These are phyloP conservation scores for Annulohypoxylon truncatum DNA, from an alignment of 2,329 filamentous ascomycete genomes.

Conservation along the genomic window DNA sequence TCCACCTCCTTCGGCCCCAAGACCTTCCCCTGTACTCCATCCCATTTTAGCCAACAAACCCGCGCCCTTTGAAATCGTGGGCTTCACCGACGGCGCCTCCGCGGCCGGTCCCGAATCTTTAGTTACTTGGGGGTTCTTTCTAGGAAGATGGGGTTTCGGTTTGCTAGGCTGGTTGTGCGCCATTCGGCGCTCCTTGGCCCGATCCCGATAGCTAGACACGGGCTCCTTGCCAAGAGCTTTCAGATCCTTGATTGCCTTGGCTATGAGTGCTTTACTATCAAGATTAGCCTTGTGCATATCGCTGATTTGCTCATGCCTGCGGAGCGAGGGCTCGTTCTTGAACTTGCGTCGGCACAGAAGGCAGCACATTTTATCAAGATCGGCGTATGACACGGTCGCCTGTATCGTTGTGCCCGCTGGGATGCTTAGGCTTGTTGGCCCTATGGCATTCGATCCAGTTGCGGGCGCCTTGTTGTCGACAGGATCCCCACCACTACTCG, in stretches of 20 bases:
- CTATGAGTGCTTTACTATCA: conserved; percentile 45
- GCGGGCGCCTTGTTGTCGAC: conserved; percentile 47
- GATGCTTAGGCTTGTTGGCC: conserved; percentile 28
- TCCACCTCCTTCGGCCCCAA: conserved; percentile 72
- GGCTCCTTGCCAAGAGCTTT: conserved; percentile 52
- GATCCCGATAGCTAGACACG: conserved; percentile 67
- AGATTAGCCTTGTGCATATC: conserved; percentile 56
- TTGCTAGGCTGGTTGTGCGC: conserved; percentile 71
- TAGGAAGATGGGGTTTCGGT: conserved; percentile 53
- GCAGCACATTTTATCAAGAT: conserved; percentile 60
- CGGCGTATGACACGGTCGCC: conserved; percentile 68
- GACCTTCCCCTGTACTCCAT: conserved; percentile 72
- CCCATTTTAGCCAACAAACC: conserved; percentile 79
- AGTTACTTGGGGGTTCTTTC: conserved; percentile 44
- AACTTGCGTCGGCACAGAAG: conserved; percentile 58
- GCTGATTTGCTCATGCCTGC: conserved; percentile 59
- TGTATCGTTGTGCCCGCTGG: conserved; percentile 46
- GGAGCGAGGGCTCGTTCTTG: conserved; percentile 53
- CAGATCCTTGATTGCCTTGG: conserved; percentile 48
- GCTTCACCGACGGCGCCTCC: conserved; percentile 51
- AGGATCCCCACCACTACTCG: conserved; percentile 47
- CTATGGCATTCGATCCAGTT: conserved; percentile 45
- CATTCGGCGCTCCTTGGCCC: conserved; percentile 73
- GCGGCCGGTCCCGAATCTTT: conserved; percentile 55
- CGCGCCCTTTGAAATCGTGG: conserved; percentile 69